Evolutionary conservation across 2,329 filamentous ascomycete species (phyloP), one percentile per base, ranked within the genome.

Genomic region (Penicillium sp.): DNA sequence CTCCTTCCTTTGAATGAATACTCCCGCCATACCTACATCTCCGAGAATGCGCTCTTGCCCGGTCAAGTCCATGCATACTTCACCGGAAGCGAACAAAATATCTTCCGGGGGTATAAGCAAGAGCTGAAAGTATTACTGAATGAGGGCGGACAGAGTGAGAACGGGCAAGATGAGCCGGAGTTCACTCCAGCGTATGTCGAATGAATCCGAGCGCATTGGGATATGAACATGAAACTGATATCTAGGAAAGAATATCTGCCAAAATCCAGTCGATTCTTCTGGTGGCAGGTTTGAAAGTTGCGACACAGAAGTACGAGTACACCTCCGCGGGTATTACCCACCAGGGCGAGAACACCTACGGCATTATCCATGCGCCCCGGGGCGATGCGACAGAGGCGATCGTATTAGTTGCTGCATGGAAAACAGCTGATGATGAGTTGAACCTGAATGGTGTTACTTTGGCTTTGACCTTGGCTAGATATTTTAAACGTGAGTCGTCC

Each of bases 41-140:
- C 93, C 42, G 94, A 99, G 74, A 99, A 99, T 73, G 94, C 94
- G 11, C 85, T 99, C 31, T 80, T 99, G 14, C 94, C 94, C 0
- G 94, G 92, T 2, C 94, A 99, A 75, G 94, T 97, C 8, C 93
- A 97, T 76, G 96, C 94, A 1, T 99, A 99, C 75, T 99, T 99
- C 71, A 88, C 90, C 6, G 94, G 94, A 18, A 96, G 91, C 73
- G 94, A 99, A 72, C 92, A 97, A 78, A 89, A 97, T 73, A 85
- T 97, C 61, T 92, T 97, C 69, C 84, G 92, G 45, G 94, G 91
- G 7, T 97, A 95, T 73, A 86, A 89, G 68, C 87, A 90, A 69
- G 94, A 97, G 76, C 81, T 96, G 49, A 85, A 89, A 63, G 80
- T 77, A 8, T 69, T 67, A 69, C 48, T 74, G 26, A 55, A 64